Conservation (phyloP, 2,329 filamentous ascomycete species). For the Fusarium sp. region DNA sequence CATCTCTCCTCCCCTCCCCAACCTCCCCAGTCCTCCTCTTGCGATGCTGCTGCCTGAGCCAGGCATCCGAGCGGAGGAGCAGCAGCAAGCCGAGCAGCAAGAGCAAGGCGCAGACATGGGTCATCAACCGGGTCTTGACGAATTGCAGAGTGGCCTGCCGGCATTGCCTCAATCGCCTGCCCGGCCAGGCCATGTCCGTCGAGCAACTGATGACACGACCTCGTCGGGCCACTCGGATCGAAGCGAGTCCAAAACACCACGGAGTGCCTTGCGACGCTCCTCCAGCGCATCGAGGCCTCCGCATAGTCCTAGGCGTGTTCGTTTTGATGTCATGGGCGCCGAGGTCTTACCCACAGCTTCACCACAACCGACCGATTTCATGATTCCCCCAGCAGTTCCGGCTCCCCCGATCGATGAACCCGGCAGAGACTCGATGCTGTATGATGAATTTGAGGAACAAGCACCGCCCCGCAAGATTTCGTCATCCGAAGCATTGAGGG, state of each 20-base stretch:
- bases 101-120: constrained; percentile 38
- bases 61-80: constrained; percentile 37
- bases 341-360: constrained; percentile 68
- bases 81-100: background rate
- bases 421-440: constrained; percentile 46
- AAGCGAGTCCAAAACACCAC: constrained; percentile 58
- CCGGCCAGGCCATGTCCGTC: constrained; percentile 50
- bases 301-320: constrained; percentile 66
- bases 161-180: constrained; percentile 34
- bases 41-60: constrained; percentile 42
- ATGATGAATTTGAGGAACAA: constrained; percentile 52
- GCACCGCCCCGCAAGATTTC: constrained; percentile 62
- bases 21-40: constrained; percentile 27
- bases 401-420: constrained; percentile 40
- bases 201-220: constrained; percentile 56
- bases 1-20: constrained; percentile 30
- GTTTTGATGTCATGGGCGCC: constrained; percentile 66
- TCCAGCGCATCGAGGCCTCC: constrained; percentile 60
- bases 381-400: constrained; percentile 42
- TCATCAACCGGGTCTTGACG: constrained; percentile 23
- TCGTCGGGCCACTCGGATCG: constrained; percentile 62
- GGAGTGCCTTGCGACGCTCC: constrained; percentile 66
- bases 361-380: constrained; percentile 53
- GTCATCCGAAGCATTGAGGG: constrained; percentile 62
- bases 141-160: constrained; percentile 28